Conservation (phyloP, 768 basidiomycete genomes). For the Kwoniella sp. region DNA sequence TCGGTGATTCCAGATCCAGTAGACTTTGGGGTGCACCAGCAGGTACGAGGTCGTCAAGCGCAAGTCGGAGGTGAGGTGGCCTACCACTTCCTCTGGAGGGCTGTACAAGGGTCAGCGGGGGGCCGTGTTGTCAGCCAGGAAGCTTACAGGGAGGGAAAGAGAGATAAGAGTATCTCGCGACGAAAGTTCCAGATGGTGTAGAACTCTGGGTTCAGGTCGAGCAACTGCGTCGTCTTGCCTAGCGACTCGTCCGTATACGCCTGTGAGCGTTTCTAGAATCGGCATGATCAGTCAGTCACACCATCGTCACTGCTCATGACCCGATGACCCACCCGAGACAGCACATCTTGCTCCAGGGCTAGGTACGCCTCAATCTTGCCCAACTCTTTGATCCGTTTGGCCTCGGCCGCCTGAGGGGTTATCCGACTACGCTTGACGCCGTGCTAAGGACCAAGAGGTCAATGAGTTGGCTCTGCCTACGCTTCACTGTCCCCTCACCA, state of each 20-base stretch:
- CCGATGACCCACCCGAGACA: slow-evolving; percentile 57
- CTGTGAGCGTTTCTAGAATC: slow-evolving; percentile 60
- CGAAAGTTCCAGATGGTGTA: slow-evolving; percentile 97
- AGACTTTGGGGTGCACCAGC: slow-evolving; percentile 85
- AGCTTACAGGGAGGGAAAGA: slow-evolving; percentile 65
- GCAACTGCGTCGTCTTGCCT: slow-evolving; percentile 67
- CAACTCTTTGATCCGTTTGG: slow-evolving; percentile 65
- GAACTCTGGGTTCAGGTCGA: slow-evolving; percentile 87
- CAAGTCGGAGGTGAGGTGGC: slow-evolving; percentile 67
- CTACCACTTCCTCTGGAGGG: slow-evolving; percentile 58
- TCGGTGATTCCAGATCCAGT: slow-evolving; percentile 98
- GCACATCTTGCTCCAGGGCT: slow-evolving; percentile 60
- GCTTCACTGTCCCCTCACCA: neutral
- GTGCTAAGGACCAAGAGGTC: slow-evolving; percentile 38
- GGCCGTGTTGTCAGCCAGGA: neutral
- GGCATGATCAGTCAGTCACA: neutral
- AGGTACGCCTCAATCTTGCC: slow-evolving; percentile 74
- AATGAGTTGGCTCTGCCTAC: neutral
- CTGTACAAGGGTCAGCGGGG: neutral
- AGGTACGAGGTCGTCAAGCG: slow-evolving; percentile 74
- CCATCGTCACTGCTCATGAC: neutral
- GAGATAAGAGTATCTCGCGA: slow-evolving; percentile 68
- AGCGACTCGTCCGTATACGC: slow-evolving; percentile 75
- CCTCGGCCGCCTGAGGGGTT: slow-evolving; percentile 54
- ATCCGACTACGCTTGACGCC: slow-evolving; percentile 49